Percentiles rank a stretch among this genome's conserved stretches.
Conservation (phyloP, 2,329 filamentous ascomycete genomes). For the Amauroascus niger region DNA sequence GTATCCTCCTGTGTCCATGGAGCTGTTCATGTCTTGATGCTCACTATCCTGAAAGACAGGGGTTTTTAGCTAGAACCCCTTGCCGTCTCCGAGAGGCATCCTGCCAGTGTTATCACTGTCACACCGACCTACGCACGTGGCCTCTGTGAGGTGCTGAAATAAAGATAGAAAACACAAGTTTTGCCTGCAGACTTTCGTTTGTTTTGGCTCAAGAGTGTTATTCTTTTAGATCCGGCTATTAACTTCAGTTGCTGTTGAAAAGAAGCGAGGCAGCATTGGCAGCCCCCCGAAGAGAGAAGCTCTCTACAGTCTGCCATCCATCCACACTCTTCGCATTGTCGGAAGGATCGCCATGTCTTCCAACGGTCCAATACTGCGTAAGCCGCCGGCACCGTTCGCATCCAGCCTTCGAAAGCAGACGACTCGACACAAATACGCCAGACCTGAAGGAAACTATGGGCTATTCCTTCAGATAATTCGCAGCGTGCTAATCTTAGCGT, state of each 20-base stretch:
- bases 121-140: not conserved
- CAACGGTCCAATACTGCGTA: constrained; percentile 24
- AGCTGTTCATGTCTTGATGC: not conserved
- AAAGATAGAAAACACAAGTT: not conserved
- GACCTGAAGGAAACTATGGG: constrained; percentile 38
- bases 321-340: not conserved
- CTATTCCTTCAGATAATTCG: constrained; percentile 38
- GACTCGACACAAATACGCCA: constrained; percentile 20
- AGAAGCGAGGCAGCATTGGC: not conserved
- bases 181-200: too few species aligned
- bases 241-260: too few species aligned
- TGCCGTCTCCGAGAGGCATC: not conserved
- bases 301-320: not conserved
- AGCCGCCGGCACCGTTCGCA: constrained; percentile 16
- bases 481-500: constrained; percentile 36
- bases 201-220: too few species aligned
- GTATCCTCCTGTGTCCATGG: not conserved
- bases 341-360: not conserved
- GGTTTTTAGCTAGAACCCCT: not conserved
- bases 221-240: too few species aligned
- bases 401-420: constrained; percentile 17
- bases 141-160: not conserved
- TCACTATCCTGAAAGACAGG: not conserved
- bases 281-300: not conserved
- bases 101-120: not conserved